Evolutionary conservation across 768 basidiomycete genomes (phyloP), one percentile per base, ranked within the genome.

Genomic region (Termitomyces sp.): DNA sequence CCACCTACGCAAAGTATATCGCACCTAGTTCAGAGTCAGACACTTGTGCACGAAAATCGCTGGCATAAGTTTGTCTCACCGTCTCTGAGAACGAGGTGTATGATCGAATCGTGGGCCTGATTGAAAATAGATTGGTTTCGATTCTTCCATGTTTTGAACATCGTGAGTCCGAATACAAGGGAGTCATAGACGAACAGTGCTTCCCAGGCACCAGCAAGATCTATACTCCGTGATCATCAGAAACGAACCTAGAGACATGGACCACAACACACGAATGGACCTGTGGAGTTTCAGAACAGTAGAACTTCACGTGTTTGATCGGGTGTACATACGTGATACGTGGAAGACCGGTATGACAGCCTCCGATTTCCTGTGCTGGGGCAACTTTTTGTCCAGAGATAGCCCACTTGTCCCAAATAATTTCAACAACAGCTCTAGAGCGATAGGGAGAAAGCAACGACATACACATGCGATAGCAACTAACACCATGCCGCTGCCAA

Each of bases 1-100:
- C 27, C 27, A 62, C 81, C 69, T 58, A 84, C 82, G 75, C 80
- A 60, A 81, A 84, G 64, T 83, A 85, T n/a, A 84, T 65, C 1
- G 80, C 78, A 56, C 83, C 83, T 83, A 55, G 6, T 13, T 46
- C 6, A 8, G n/a, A 7, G 18, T 33, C 43, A 24, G 56, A 49
- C 9, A 49, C 8, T 10, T 24, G 33, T 22, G 48, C 14, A 27
- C 32, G 20, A 49, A 44, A 32, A 3, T 49, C 27, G 14, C 44
- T 2, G 20, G 24, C 4, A 46, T 14, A 42, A 33, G 40, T n/a
- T n/a, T n/a, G n/a, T n/a, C 77, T 56, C 57, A 82, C 83, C 82
- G 63, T 84, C 82, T 61, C 81, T 71, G 22, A 77, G 66, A 12
- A 84, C 67, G 18, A 82, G 64, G 18, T 73, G 68, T 9, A 82